Evolutionary conservation across 192 early-diverging fungal species (phyloP), one percentile per base, ranked within the genome.

Genomic region (Entomortierella chlamydospora): DNA sequence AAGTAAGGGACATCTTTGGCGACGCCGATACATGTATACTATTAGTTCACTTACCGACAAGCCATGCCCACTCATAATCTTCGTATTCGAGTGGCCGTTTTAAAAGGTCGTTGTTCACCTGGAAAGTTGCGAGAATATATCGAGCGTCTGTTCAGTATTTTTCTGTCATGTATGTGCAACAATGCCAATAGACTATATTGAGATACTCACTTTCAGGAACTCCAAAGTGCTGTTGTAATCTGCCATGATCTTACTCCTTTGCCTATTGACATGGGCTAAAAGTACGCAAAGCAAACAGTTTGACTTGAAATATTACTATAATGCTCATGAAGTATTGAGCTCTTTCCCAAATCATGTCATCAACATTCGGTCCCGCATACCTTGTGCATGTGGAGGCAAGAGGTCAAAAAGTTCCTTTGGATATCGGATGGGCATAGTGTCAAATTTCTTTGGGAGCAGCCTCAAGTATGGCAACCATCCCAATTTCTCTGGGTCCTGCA

Each of bases 41-140:
- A 37, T 37, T 10, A 2, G 7, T 17, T 23, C 20, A 28, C 59
- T 81, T 84, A 89, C 87, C 88, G 70, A 87, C 87, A n/a, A 87
- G 70, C 88, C 88, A 89, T n/a, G 85, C 86, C 85, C 86, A 85
- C 54, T 85, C 82, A 53, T 84, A 89, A 29, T 85, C 83, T 26
- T 81, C 70, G 15, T 78, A 80, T 17, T 72, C 30, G 30, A 86
- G 57, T 22, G 76, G 71, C 17, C 51, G 39, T n/a, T 57, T 54
- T 6, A 64, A 37, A 20, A 57, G 63, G 39, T 67, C 56, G 18
- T 53, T 47, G 26, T 74, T 82, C 42, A 53, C 57, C 68, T 74
- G 43, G n/a, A 53, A 20, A n/a, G n/a, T n/a, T n/a, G n/a, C n/a
- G n/a, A n/a, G n/a, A n/a, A n/a, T n/a, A n/a, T n/a, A n/a, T n/a